A percentile compares a stretch with the other conserved stretches of the same genome.
phyloP scores from a whole-genome alignment of 257 asterid species.

The Eucommia ulmoides region DNA sequence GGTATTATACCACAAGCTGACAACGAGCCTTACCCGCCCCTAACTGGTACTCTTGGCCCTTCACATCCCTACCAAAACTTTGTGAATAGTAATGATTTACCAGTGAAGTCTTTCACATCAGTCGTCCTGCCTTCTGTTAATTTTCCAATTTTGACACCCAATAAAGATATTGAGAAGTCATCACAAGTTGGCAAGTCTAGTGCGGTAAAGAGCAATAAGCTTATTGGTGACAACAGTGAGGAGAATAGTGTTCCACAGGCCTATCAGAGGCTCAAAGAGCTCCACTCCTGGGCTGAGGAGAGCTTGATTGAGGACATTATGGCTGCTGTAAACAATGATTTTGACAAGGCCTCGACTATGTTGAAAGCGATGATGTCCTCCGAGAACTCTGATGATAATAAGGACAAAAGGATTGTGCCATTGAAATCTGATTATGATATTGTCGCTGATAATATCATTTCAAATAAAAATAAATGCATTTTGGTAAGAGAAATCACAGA shows the following conservation, averaged over 20 bases:
- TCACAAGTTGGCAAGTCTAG: constrained; percentile 13
- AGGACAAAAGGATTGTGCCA: constrained; percentile 12
- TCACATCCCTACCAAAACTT: constrained; percentile 5
- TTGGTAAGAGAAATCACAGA: constrained; percentile 12
- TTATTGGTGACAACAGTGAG: not conserved
- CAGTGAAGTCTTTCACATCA: constrained; percentile 55
- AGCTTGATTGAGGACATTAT: constrained; percentile 67
- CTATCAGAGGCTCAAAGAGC: constrained; percentile 29
- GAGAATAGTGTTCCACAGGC: constrained; percentile 8
- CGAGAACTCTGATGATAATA: constrained; percentile 7
- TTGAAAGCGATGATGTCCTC: constrained; percentile 35
- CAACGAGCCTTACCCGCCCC: constrained; percentile 46
- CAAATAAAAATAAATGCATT: too few relatives aligned
- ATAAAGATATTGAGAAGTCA: constrained; percentile 11
- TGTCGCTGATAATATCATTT: too few relatives aligned
- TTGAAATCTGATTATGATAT: constrained; percentile 1
- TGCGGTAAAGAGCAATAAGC: constrained; percentile 2
- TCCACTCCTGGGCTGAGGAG: constrained; percentile 62
- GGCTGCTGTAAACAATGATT: constrained; percentile 42
- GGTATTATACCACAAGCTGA: constrained; percentile 22
- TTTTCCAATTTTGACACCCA: constrained; percentile 18
- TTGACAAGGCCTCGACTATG: constrained; percentile 35
- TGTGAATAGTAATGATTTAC: constrained; percentile 7
- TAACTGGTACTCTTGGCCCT: constrained; percentile 19
- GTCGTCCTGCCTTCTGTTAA: constrained; percentile 26